Base-by-base conservation (phyloP, 140 eudicot genomes). In the Cichorium intybus region DNA sequence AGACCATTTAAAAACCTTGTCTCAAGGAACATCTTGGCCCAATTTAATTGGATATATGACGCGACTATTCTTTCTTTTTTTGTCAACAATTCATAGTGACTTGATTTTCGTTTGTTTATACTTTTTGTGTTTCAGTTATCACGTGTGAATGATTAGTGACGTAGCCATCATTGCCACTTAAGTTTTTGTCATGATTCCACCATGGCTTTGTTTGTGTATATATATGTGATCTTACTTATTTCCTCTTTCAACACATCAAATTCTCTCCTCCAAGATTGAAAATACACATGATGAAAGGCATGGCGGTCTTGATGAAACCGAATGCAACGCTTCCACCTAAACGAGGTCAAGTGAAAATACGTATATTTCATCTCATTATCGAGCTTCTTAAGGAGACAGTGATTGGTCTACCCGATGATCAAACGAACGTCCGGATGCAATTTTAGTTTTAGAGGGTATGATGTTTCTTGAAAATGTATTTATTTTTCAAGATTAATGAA, bases 281-380 rank as follows among this genome's bases (percentile, higher is more conserved):
- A 17, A 29, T 5, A 46, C 24, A 34, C 45, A 35, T 57, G 68
- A 33, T 9, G 61, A 39, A 66, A 66, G 54, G 3, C 4, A 10
- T 43, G 62, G n/a, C n/a, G n/a, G 62, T 47, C 15, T 47, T 31
- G 43, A 64, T 43, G 72, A 64, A 64, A 56, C 67, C 18, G 23
- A 22, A 35, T 12, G 72, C n/a, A 24, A 50, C 46, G 56, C 16
- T 74, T 47, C 74, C 79, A 7, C 79, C 79, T 33, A 66, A 58
- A 74, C 73, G 79, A 0, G 73, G 74, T 18, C 69, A 56, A 21
- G 61, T 74, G 28, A 74, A 57, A 26, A 23, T 57, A n/a, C 69
- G 68, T 14, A 74, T 74, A 33, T 24, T 73, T 50, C 33, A 20
- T 35, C 73, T 33, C 50, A 37, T 66, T 24, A 9, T 74, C 16